Conservation (phyloP, 495 filamentous ascomycete species). For the Annulohypoxylon moriforme region DNA sequence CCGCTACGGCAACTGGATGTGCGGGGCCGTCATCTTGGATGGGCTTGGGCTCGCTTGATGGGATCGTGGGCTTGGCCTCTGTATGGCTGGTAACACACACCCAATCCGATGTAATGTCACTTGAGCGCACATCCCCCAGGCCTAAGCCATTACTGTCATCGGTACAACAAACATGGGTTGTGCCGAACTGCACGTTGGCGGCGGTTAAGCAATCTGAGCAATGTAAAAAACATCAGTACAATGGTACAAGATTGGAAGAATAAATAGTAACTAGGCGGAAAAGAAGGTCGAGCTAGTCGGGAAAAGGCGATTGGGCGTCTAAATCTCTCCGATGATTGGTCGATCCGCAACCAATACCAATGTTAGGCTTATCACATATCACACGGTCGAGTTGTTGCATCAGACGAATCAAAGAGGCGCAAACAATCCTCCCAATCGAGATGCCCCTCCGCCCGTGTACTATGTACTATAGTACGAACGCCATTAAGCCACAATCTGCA, state of each 20-base stretch:
- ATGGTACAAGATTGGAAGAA: constrained; percentile 28
- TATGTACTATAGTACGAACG: background rate
- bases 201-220: constrained; percentile 59
- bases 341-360: constrained; percentile 48
- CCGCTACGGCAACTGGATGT: constrained; percentile 37
- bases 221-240: constrained; percentile 31
- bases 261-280: constrained; percentile 41
- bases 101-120: constrained; percentile 37
- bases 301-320: constrained; percentile 56
- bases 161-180: constrained; percentile 37
- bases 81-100: constrained; percentile 38
- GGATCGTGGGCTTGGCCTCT: constrained; percentile 34
- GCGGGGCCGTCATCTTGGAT: constrained; percentile 38
- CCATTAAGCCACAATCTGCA: background rate
- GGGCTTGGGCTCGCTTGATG: constrained; percentile 10
- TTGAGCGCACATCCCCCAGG: constrained; percentile 30
- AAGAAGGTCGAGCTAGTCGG: constrained; percentile 44
- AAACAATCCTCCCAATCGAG: constrained; percentile 19
- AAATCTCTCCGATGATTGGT: constrained; percentile 53
- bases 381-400: constrained; percentile 34
- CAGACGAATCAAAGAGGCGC: constrained; percentile 35
- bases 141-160: constrained; percentile 36
- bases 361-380: constrained; percentile 42
- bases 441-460: constrained; percentile 10
- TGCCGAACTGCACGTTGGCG: constrained; percentile 54